phyloP scores from a whole-genome alignment of 2,329 filamentous ascomycete genomes.

The Didymellaceae sp. region DNA sequence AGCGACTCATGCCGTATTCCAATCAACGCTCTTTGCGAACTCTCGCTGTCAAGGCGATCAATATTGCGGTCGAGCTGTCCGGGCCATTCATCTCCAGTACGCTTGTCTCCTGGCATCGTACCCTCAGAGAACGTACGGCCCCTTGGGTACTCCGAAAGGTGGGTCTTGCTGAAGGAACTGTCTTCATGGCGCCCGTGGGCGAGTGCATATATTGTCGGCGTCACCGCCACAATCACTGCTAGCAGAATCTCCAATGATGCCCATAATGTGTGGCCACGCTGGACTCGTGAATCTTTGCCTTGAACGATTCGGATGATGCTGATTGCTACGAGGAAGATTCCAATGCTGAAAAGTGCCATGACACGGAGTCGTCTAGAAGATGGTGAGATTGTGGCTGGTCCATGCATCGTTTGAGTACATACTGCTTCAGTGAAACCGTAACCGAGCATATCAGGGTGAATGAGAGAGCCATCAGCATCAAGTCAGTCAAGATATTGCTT shows the following conservation, averaged over 20 bases:
- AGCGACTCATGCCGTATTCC: constrained; percentile 13
- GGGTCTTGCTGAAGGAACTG: constrained; percentile 14
- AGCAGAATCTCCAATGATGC: constrained; percentile 25
- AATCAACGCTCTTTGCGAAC: constrained; percentile 16
- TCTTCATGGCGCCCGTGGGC: constrained; percentile 19
- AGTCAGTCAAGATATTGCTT: constrained; percentile 27
- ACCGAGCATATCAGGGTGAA: constrained; percentile 21
- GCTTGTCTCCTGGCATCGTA: constrained; percentile 2
- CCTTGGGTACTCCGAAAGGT: constrained; percentile 12
- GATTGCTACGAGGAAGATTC: constrained; percentile 24
- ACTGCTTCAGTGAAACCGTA: constrained; percentile 19
- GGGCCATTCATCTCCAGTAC: constrained; percentile 16
- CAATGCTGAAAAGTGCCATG: constrained; percentile 27
- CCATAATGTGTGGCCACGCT: constrained; percentile 25
- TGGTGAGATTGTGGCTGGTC: not conserved
- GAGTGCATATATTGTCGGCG: constrained; percentile 27
- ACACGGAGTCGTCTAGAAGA: constrained; percentile 20
- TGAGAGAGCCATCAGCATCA: constrained; percentile 25
- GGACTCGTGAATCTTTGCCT: constrained; percentile 18
- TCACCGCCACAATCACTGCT: constrained; percentile 24
- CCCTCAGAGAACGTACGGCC: constrained; percentile 13
- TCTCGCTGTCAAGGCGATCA: constrained; percentile 15
- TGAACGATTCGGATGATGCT: constrained; percentile 24
- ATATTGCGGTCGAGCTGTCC: constrained; percentile 16
- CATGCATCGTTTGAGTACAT: not conserved